Evolutionary conservation across 2,329 filamentous ascomycete species (phyloP).

Genomic region (Chaetomiaceae sp.): DNA sequence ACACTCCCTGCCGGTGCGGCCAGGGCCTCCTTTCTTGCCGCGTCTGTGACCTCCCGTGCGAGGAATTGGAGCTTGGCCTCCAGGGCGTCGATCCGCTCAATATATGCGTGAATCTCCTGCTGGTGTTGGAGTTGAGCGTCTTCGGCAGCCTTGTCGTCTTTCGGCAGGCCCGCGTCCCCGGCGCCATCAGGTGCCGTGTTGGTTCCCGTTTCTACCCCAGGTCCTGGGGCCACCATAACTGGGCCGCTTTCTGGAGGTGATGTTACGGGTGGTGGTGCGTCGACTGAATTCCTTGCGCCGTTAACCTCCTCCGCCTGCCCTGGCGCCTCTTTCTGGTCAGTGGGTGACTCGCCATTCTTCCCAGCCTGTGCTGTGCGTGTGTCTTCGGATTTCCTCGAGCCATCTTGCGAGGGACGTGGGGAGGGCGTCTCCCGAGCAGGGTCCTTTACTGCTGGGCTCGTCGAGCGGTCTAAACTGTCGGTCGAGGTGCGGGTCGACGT

Average conservation of each 20-base stretch:
- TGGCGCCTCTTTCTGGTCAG: neutral
- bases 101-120: constrained; percentile 76
- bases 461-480: constrained; percentile 28
- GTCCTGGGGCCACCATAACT: neutral
- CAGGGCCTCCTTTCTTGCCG: constrained; percentile 65
- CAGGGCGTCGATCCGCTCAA: constrained; percentile 86
- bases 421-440: constrained; percentile 18
- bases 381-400: too few relatives aligned
- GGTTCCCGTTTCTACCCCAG: neutral
- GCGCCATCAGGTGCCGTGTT: constrained; percentile 10
- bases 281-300: constrained; percentile 5
- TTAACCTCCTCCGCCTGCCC: constrained; percentile 3
- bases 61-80: constrained; percentile 89
- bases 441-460: constrained; percentile 21
- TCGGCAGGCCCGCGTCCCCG: constrained; percentile 37
- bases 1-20: constrained; percentile 58
- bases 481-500: constrained; percentile 30
- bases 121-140: constrained; percentile 56
- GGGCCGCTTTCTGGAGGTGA: neutral
- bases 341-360: neutral
- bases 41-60: constrained; percentile 71
- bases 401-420: constrained; percentile 25
- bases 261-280: constrained; percentile 2
- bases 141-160: constrained; percentile 35
- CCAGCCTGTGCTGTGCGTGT: neutral